Base-by-base conservation (phyloP, 2,329 filamentous ascomycete genomes). In the Elsinoe arachidis region DNA sequence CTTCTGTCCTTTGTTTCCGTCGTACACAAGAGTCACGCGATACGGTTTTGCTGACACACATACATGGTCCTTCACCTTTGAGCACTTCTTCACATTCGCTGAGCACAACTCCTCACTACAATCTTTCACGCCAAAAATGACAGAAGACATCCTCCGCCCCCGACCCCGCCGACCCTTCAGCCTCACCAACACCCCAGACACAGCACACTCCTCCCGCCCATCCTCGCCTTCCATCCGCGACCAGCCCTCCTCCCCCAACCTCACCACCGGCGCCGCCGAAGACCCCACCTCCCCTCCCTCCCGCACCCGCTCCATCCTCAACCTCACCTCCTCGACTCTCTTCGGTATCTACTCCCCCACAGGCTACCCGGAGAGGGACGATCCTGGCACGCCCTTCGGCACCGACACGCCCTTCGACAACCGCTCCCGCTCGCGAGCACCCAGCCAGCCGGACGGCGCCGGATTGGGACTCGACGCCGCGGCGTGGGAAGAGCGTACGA, bases 281-380 rank as follows among this genome's bases (percentile, higher is more conserved):
- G 65, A 64, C 17, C 59, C 58, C 17, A 56, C 49, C 33, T 34
- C 76, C 83, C 62, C 85, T 1, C 68, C 69, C 43, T 64, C 81
- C 67, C 83, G 88, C 59, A 87, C 85, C 21, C 83, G 86, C 62
- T 96, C 90, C 9, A 81, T 90, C 58, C 76, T 90, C 67, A 95
- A 96, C 69, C 79, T 99, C 60, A 96, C 90, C 3, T 86, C 88
- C 9, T 91, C 90, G 1, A 96, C 93, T 0, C 80, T 99, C 4
- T 88, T 87, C 64, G 92, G 93, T 56, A 99, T 99, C 66, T 99
- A 95, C 76, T 85, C 84, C 10, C 84, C 83, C 5, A 81, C 82
- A 0, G 78, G 80, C 33, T 80, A 80, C 44, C 73, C 79, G 63
- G 70, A 76, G 56, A 65, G 66, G 59, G 82, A 83, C 62, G 83